Conservation (phyloP, 2,329 filamentous ascomycete genomes). For the Aspergillus costaricaensis region DNA sequence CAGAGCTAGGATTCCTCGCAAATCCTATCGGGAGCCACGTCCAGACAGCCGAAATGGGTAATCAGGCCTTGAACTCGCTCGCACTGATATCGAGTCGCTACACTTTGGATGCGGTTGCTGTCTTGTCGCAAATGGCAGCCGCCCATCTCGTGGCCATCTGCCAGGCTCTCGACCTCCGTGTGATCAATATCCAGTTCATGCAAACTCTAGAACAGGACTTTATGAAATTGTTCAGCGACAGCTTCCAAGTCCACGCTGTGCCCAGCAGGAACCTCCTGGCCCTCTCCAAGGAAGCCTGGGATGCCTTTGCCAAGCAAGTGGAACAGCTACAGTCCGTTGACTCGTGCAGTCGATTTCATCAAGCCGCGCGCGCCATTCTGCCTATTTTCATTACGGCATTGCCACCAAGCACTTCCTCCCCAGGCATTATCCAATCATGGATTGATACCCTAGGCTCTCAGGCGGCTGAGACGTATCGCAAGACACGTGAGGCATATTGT, state of each 20-base stretch:
- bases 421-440: neutral
- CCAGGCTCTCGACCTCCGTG: slow-evolving; percentile 7
- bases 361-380: neutral
- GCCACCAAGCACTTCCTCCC: neutral
- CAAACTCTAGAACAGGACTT: neutral
- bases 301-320: neutral
- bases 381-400: neutral
- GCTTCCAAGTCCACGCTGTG: neutral
- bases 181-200: slow-evolving; percentile 2
- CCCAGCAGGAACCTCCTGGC: too few relatives aligned
- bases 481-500: neutral
- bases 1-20: slow-evolving; percentile 4
- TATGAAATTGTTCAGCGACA: neutral
- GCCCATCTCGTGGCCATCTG: slow-evolving; percentile 2
- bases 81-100: slow-evolving; percentile 4
- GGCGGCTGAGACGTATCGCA: neutral
- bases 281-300: neutral
- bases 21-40: slow-evolving; percentile 2
- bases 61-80: slow-evolving; percentile 6
- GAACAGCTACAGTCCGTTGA: neutral
- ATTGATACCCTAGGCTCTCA: neutral
- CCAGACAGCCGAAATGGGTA: slow-evolving; percentile 7
- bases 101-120: neutral
- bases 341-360: neutral
- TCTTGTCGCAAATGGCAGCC: neutral